phyloP scores from a whole-genome alignment of 805 yeast species.

The Torulaspora franciscae region DNA sequence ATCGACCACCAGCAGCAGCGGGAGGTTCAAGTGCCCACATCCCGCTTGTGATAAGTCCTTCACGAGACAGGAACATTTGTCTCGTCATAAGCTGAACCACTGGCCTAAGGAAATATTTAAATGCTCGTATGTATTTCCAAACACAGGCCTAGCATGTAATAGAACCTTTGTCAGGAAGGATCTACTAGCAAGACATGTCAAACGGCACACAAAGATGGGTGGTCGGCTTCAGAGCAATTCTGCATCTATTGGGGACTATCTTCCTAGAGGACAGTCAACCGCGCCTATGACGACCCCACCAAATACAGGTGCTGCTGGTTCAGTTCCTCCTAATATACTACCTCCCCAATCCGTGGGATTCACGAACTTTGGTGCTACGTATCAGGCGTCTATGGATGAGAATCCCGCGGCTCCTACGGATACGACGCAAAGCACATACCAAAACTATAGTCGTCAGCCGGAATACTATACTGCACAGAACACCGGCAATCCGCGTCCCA shows the following conservation, averaged over 20 bases:
- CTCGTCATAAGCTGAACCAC: constrained; percentile 60
- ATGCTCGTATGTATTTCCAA: constrained; percentile 38
- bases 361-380: background rate
- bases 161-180: constrained; percentile 61
- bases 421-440: background rate
- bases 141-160: constrained; percentile 41
- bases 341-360: constrained; percentile 4
- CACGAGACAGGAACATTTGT: constrained; percentile 55
- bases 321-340: constrained; percentile 3
- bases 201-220: constrained; percentile 36
- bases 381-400: background rate
- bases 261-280: constrained; percentile 4
- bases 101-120: constrained; percentile 46
- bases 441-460: constrained; percentile 1
- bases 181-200: constrained; percentile 43
- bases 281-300: constrained; percentile 2
- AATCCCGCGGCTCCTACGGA: background rate
- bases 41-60: constrained; percentile 52
- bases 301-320: constrained; percentile 5
- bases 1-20: constrained; percentile 2
- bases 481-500: background rate
- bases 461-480: background rate
- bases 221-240: constrained; percentile 9
- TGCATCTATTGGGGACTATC: background rate
- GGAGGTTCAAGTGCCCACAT: constrained; percentile 41